Base-by-base conservation (phyloP, 2,329 filamentous ascomycete species). In the Hirsutella minnesotensis region DNA sequence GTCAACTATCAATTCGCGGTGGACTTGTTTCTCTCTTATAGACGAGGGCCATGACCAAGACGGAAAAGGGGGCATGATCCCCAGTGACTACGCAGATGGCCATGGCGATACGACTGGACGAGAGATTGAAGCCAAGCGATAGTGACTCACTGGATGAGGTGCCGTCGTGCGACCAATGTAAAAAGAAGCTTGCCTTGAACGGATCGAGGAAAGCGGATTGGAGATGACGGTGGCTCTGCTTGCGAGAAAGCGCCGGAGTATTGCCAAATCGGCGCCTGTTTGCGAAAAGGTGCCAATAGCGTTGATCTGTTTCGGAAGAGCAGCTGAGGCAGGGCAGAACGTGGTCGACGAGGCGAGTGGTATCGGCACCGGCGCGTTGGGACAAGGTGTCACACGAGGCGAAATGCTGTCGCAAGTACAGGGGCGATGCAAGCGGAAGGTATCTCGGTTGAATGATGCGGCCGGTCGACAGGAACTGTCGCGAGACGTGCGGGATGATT, bases 231-330 rank as follows among this genome's bases (percentile, higher is more conserved):
- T 48, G 45, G 45, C 42, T 44, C 48, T 46, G 47, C n/a, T 40
- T 48, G 46, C 47, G 44, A 50, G 45, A 44, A 35, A 27, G 24
- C 24, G 24, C 24, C 24, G 33, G 16, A n/a, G 16, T n/a, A 57
- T 52, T 57, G 39, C 19, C 57, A 53, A 57, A 56, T 55, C 37
- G 54, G 53, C 57, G 54, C 47, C 46, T 47, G 50, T 45, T 49
- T 55, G 52, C 53, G 55, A 58, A 55, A 49, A 53, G 27, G 58
- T 53, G 53, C 61, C 61, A 62, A 58, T 60, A 57, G 51, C 56
- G 52, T 57, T 55, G 53, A 48, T 46, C 42, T 56, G 55, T 57
- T 54, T 59, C 53, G 57, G 51, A 48, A 48, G 47, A 46, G 49
- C 49, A 50, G 55, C 48, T 50, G 48, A 50, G 46, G 47, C 44